Evolutionary conservation across 768 basidiomycete species (phyloP), one percentile per base, ranked within the genome.

Genomic region (Rhizopogon sp.): DNA sequence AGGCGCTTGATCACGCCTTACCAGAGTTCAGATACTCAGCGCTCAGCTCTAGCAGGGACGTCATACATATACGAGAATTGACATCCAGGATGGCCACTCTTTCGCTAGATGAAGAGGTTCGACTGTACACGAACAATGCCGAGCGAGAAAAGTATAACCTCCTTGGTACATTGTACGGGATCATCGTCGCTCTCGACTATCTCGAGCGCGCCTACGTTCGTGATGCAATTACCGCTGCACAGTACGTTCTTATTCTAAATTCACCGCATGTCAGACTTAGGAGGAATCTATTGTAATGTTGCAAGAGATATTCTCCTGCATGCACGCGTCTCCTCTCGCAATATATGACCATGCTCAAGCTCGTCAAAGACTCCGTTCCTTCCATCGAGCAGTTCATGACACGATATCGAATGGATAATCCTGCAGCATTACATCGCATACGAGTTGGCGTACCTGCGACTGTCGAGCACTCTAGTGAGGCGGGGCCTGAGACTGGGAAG

Each of bases 291-390:
- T 43, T 50, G 43, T 33, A 33, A 37, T 37, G 8, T 6, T 44
- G 56, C 58, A 69, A 80, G 81, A 97, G 94, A 78, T 99, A 98
- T 70, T 93, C 93, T 59, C 95, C 93, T 54, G 94, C 93, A 57
- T 99, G 96, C 69, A 94, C 92, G 13, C 82, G 90, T 40, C 74
- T 99, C n/a, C 73, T 98, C 13, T 91, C 93, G 6, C 94, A 97
- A 72, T 98, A 97, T 77, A 97, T 97, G 81, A 95, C 93, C 0
- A 92, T 97, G 85, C 75, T 94, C 57, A 97, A 93, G 72, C 80
- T 98, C n/a, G 88, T 98, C 10, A 86, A 85, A n/a, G 84, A 92
- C 52, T 88, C 88, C 20, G 91, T 95, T 8, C 83, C 83, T 0
- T 87, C 82, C 29, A 80, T 98, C 40, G 95, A 98, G 61, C 80